Evolutionary conservation across 768 basidiomycete genomes (phyloP).

Genomic region (Udeniomyces megalosporus): DNA sequence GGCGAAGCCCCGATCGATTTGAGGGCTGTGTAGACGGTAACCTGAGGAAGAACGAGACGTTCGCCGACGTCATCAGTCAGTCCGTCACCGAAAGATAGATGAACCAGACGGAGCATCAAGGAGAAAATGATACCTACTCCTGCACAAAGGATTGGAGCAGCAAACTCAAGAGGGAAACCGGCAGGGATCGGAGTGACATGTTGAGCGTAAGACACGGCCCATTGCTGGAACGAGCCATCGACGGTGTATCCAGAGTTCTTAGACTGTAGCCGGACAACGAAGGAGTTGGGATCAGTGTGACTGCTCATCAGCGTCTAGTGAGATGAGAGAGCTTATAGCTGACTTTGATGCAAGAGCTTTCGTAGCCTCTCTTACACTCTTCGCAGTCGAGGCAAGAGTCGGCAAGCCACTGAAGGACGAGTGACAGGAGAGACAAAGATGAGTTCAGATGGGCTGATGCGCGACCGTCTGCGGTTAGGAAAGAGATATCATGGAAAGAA

Average conservation of each 20-base stretch:
- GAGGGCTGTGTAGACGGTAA: constrained; percentile 26
- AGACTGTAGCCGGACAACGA: constrained; percentile 46
- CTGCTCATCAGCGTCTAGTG: too few relatives aligned
- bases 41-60: too few relatives aligned
- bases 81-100: too few relatives aligned
- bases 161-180: constrained; percentile 37
- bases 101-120: too few relatives aligned
- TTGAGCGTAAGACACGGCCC: constrained; percentile 27
- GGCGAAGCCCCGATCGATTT: not conserved
- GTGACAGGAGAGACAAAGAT: too few relatives aligned
- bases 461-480: too few relatives aligned
- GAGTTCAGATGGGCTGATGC: too few relatives aligned
- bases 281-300: not conserved
- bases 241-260: constrained; percentile 53
- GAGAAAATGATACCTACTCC: too few relatives aligned
- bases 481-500: too few relatives aligned
- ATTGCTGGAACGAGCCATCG: constrained; percentile 55
- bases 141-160: constrained; percentile 53
- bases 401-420: constrained; percentile 35
- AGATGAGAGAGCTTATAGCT: not conserved
- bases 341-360: too few relatives aligned
- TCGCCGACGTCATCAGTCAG: too few relatives aligned
- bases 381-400: constrained; percentile 54
- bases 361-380: constrained; percentile 56
- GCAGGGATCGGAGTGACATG: constrained; percentile 70